Evolutionary conservation across 257 asterid species (phyloP).

Genomic region (Voacanga thouarsii): DNA sequence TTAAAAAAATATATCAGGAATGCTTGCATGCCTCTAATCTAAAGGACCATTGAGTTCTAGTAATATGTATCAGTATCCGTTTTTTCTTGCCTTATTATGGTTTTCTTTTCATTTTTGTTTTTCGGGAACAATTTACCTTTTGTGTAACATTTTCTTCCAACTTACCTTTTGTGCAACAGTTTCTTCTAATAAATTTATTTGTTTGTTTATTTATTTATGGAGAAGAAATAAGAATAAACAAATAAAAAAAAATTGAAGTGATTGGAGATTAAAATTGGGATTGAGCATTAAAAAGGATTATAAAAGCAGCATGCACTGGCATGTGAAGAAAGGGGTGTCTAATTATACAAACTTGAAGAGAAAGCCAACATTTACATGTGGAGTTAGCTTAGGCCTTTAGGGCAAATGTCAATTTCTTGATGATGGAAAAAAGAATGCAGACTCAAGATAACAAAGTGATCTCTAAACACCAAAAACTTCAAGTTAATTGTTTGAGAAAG

Average conservation of each 20-base stretch:
- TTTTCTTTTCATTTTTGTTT: fast-evolving
- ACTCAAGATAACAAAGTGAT: background rate
- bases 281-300: background rate
- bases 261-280: background rate
- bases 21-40: no score
- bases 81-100: no score
- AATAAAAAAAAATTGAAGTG: no score
- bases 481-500: background rate
- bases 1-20: no score
- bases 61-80: no score
- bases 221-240: no score
- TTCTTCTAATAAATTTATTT: no score
- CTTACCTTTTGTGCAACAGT: no score
- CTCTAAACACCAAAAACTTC: background rate
- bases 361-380: background rate
- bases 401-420: constrained; percentile 5
- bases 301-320: background rate
- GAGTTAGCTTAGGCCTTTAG: background rate
- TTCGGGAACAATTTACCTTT: no score
- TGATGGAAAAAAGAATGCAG: background rate
- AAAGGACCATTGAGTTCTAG: no score
- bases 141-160: no score
- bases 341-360: background rate
- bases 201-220: background rate
- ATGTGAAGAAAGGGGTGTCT: no score